A percentile compares a stretch with the other conserved stretches of the same genome.
phyloP scores from a whole-genome alignment of 805 yeast genomes.

The Kluyveromyces aestuarii region DNA sequence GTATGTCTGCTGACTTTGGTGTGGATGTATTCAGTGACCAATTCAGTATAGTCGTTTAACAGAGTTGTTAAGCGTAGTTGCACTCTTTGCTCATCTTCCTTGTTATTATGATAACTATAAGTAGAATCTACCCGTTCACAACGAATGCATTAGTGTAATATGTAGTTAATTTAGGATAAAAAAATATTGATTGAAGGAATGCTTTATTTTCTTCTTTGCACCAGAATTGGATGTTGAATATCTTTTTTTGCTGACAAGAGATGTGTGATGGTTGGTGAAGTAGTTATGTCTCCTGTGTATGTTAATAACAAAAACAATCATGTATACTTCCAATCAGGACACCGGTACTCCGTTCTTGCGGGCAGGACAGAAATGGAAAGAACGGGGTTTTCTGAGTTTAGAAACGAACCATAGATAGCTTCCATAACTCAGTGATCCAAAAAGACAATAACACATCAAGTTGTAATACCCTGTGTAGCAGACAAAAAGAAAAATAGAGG shows the following conservation, averaged over 20 bases:
- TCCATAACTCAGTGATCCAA: conserved; percentile 67
- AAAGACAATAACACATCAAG: conserved; percentile 52
- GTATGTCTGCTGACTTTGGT: not conserved
- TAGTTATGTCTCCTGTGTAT: no score
- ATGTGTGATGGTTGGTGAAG: no score
- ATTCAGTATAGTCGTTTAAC: not conserved
- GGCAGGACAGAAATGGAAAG: no score
- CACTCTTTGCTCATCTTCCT: not conserved
- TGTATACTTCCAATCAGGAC: no score
- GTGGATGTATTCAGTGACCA: not conserved
- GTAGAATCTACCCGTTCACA: not conserved
- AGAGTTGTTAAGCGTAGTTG: not conserved
- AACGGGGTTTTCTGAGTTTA: conserved; percentile 17
- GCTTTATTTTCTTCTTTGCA: not conserved
- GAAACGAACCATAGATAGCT: conserved; percentile 60
- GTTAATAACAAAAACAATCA: no score
- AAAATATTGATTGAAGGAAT: not conserved
- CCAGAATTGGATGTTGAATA: no score
- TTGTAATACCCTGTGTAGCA: conserved; percentile 63
- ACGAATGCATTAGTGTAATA: not conserved
- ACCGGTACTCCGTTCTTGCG: no score
- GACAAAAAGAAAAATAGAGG: conserved; percentile 59
- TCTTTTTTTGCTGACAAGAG: no score
- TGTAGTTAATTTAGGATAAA: not conserved
- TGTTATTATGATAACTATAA: not conserved